A percentile compares a stretch with the other conserved stretches of the same genome.
Conservation (phyloP, 2,329 filamentous ascomycete genomes). For the Colletotrichum siamense region DNA sequence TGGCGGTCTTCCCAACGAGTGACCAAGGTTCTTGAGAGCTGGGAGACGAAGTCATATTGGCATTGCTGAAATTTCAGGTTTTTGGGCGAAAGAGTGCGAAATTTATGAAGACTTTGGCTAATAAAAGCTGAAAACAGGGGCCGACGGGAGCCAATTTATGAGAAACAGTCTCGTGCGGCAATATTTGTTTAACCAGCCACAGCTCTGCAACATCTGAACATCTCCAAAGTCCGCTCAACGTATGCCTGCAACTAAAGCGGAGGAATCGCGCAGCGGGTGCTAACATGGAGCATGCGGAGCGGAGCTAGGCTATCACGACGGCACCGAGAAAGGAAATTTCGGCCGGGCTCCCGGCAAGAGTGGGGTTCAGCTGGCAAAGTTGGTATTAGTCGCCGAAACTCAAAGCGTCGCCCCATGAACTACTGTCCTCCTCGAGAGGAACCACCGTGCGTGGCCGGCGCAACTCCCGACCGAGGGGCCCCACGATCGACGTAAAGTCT, state of each 20-base stretch:
- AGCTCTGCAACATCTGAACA: too few relatives aligned
- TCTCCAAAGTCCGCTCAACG: too few relatives aligned
- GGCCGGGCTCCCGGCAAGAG: background rate
- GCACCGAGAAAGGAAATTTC: background rate
- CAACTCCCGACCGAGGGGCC: too few relatives aligned
- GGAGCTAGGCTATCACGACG: background rate
- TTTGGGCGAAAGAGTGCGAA: fast-evolving
- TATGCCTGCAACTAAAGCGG: too few relatives aligned
- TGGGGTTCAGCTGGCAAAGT: background rate
- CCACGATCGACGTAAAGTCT: too few relatives aligned
- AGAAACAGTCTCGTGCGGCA: too few relatives aligned
- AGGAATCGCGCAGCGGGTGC: background rate
- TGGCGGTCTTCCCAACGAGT: background rate
- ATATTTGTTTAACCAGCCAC: fast-evolving
- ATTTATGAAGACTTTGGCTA: fast-evolving
- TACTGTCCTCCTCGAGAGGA: fast-evolving
- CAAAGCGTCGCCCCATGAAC: background rate
- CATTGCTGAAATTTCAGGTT: fast-evolving
- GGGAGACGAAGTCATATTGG: background rate
- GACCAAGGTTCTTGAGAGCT: background rate
- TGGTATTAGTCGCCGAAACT: background rate
- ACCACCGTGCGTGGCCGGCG: too few relatives aligned
- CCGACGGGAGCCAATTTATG: too few relatives aligned
- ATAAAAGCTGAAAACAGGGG: fast-evolving
- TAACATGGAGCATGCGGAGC: background rate